Evolutionary conservation across 1,284 basidiomycete genomes (phyloP).

Genomic region (Chondrostereum purpureum): DNA sequence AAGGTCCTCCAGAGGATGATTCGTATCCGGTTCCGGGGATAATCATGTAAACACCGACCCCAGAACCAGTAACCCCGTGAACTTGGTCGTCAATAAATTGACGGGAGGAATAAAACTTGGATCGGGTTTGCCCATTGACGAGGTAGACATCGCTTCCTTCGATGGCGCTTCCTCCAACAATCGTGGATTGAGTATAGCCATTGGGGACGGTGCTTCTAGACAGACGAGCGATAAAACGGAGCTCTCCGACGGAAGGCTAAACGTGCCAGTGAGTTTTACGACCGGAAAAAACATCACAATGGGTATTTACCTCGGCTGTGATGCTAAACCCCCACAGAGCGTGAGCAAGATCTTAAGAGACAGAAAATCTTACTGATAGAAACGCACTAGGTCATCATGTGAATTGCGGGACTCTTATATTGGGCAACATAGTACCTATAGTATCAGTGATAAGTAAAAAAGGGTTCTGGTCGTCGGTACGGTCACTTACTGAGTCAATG

Average conservation of each 20-base stretch:
- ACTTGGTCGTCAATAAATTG: constrained; percentile 35
- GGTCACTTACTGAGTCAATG: constrained; percentile 23
- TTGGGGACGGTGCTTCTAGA: constrained; percentile 22
- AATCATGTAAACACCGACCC: constrained; percentile 32
- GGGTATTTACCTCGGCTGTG: background rate
- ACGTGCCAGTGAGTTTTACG: background rate
- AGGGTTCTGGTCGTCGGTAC: no score
- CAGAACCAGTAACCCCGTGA: constrained; percentile 31
- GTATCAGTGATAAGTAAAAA: no score
- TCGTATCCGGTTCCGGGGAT: constrained; percentile 35
- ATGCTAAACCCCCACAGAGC: background rate
- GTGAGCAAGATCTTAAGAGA: background rate
- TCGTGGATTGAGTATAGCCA: constrained; percentile 21
- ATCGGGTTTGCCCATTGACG: constrained; percentile 29
- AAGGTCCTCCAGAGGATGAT: constrained; percentile 33
- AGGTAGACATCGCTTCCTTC: constrained; percentile 33
- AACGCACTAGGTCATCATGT: constrained; percentile 30
- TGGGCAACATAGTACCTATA: constrained; percentile 29
- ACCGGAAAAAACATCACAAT: background rate
- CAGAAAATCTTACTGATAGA: background rate
- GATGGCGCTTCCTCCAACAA: constrained; percentile 28
- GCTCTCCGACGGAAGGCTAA: constrained; percentile 29
- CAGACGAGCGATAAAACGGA: constrained; percentile 35
- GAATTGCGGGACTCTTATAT: constrained; percentile 26
- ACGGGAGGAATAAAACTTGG: constrained; percentile 31